These are phyloP conservation scores for Tilletia setariae DNA, from an alignment of 1,284 basidiomycete species.

Conservation along the genomic window DNA sequence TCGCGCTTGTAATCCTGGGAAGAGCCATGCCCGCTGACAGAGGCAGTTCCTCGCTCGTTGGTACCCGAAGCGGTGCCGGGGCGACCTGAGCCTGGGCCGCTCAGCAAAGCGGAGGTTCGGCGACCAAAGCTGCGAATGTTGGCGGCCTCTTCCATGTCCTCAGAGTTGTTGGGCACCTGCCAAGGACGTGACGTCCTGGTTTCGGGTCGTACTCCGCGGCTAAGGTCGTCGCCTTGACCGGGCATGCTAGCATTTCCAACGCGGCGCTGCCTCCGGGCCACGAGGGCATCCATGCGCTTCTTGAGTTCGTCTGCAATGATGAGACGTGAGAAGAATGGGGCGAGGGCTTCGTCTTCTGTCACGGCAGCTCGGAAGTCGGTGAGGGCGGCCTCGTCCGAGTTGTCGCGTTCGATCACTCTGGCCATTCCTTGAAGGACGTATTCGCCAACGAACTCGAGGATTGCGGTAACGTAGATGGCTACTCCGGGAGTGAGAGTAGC, in stretches of 20 bases:
- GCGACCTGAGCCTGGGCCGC: background rate
- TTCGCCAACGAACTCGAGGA: constrained; percentile 44
- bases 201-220: constrained; percentile 1
- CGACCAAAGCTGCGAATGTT: constrained; percentile 10
- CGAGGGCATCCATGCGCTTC: constrained; percentile 5
- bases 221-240: constrained; percentile 36
- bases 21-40: constrained; percentile 2
- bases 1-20: constrained; percentile 15
- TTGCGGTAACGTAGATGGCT: constrained; percentile 47
- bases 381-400: constrained; percentile 44
- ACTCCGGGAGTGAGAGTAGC: constrained; percentile 48
- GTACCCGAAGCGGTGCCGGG: background rate
- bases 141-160: constrained; percentile 10
- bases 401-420: constrained; percentile 47
- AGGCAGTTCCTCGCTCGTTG: background rate
- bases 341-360: constrained; percentile 41
- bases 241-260: constrained; percentile 33
- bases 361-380: constrained; percentile 41
- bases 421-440: constrained; percentile 43
- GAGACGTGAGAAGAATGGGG: constrained; percentile 26
- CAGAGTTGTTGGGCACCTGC: constrained; percentile 16
- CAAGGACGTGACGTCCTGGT: background rate
- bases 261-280: constrained; percentile 23
- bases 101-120: background rate
- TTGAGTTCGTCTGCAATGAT: constrained; percentile 19